Evolutionary conservation across 2,329 filamentous ascomycete species (phyloP), one percentile per base, ranked within the genome.

Genomic region (Penicillium sp.): DNA sequence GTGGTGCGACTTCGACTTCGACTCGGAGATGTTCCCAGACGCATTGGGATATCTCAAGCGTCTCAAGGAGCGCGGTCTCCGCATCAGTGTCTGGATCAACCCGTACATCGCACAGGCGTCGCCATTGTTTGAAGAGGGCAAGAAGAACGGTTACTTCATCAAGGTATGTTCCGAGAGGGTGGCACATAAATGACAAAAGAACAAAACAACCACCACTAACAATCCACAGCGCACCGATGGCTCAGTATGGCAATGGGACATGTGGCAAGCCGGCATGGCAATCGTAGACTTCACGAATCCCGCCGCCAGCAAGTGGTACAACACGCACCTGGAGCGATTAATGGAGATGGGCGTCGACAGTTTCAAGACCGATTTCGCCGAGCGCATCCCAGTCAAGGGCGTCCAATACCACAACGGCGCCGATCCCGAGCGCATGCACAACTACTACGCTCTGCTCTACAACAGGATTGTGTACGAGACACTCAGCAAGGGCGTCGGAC

Each of bases 201-300:
- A 25, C 7, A 23, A 23, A 41, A 42, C 3, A 27, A 7, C 6
- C 16, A 7, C 6, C 16, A 2, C 41, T 46, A 16, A 48, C 42
- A 44, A 34, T 25, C 4, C 16, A 9, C 44, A 71, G 75, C 82
- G 86, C 29, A 83, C 80, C 60, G 83, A 89, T 64, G 86, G 86
- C 13, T 84, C 87, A 58, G 74, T 90, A 23, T 90, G 85, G 83
- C 87, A 90, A 71, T 89, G 86, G 85, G 87, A 90, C 64, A 73
- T 88, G 40, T 90, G 88, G 88, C 87, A 90, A 68, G 86, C 86
- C 2, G 88, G 88, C 35, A 90, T 90, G 87, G 87, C 82, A 4
- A 75, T 90, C 2, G 78, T 90, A 15, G 87, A 90, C 65, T 87
- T 90, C 66, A 90, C 88, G 7, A 90, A 90, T 70, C 87, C 86